Conservation (phyloP, 805 yeast genomes). For the Barnettozyma botsteinii region DNA sequence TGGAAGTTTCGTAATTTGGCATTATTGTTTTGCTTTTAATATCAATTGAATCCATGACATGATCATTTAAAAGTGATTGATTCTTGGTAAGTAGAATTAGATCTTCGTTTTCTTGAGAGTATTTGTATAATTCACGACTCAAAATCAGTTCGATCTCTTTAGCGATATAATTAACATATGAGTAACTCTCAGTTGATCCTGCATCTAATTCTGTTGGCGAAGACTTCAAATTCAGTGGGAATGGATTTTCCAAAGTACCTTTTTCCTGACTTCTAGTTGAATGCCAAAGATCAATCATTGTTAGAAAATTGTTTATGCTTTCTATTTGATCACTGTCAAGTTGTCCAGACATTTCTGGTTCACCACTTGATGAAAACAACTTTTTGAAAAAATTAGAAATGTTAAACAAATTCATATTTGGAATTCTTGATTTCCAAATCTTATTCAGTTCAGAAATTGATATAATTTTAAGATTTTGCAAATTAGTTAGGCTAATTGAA, state of each 20-base stretch:
- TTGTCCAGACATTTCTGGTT: background rate
- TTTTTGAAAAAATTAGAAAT: conserved; percentile 6
- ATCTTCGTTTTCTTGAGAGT: background rate
- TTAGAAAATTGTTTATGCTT: conserved; percentile 3
- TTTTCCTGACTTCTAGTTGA: conserved; percentile 5
- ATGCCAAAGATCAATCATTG: conserved; percentile 10
- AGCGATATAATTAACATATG: conserved; percentile 5
- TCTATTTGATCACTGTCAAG: background rate
- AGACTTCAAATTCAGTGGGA: conserved; percentile 1
- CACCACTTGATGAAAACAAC: background rate
- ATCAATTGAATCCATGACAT: conserved; percentile 7
- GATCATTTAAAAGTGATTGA: conserved; percentile 5
- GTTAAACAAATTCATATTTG: conserved; percentile 2
- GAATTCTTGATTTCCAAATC: conserved; percentile 10
- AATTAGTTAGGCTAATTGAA: background rate
- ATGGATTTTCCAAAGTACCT: conserved; percentile 11
- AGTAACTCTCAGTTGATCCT: background rate
- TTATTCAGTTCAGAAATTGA: conserved; percentile 11
- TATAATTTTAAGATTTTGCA: conserved; percentile 6
- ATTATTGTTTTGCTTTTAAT: conserved; percentile 8
- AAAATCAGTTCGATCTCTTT: conserved; percentile 9
- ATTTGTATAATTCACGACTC: conserved; percentile 7
- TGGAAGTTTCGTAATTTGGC: conserved; percentile 11
- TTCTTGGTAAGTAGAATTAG: conserved; percentile 3
- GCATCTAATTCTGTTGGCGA: too few relatives aligned